These are phyloP conservation scores for Pestalotiopsis fici DNA, from an alignment of 2,329 filamentous ascomycete species.

Conservation along the genomic window DNA sequence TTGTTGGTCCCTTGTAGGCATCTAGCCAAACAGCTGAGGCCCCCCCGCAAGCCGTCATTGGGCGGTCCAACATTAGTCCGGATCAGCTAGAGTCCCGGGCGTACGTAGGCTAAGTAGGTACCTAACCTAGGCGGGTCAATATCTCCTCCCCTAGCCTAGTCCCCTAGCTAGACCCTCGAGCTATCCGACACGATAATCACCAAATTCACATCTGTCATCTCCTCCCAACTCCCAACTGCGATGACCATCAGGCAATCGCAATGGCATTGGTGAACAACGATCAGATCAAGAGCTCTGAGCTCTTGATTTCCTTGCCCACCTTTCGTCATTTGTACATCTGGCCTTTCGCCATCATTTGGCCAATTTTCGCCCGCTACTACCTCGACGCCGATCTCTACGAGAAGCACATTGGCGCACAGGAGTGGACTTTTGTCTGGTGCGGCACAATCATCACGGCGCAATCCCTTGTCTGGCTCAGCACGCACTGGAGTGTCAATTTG, in stretches of 20 bases:
- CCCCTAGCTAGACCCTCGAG: too few species aligned
- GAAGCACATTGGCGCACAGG: constrained; percentile 85
- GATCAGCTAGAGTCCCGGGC: too few species aligned
- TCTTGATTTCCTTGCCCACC: constrained; percentile 82
- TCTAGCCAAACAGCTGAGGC: too few species aligned
- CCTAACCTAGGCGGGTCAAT: too few species aligned
- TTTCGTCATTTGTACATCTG: constrained; percentile 87
- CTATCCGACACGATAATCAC: too few species aligned
- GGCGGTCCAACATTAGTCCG: too few species aligned
- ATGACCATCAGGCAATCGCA: not conserved
- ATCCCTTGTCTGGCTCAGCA: constrained; percentile 89
- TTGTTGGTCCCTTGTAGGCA: too few species aligned
- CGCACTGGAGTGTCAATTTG: constrained; percentile 94
- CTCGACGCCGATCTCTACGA: constrained; percentile 83
- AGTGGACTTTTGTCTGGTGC: constrained; percentile 97
- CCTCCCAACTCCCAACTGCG: not conserved
- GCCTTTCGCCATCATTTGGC: constrained; percentile 92
- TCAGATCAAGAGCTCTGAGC: constrained; percentile 84
- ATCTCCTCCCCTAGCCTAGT: too few species aligned
- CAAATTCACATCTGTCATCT: too few species aligned
- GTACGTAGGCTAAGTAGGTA: too few species aligned
- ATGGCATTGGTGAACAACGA: constrained; percentile 74
- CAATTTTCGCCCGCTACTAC: constrained; percentile 86
- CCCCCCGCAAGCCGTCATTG: too few species aligned
- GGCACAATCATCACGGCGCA: constrained; percentile 87